A percentile compares a stretch with the other conserved stretches of the same genome.
Evolutionary conservation across 805 yeast species (phyloP).

Genomic region (Candida tammaniensis): DNA sequence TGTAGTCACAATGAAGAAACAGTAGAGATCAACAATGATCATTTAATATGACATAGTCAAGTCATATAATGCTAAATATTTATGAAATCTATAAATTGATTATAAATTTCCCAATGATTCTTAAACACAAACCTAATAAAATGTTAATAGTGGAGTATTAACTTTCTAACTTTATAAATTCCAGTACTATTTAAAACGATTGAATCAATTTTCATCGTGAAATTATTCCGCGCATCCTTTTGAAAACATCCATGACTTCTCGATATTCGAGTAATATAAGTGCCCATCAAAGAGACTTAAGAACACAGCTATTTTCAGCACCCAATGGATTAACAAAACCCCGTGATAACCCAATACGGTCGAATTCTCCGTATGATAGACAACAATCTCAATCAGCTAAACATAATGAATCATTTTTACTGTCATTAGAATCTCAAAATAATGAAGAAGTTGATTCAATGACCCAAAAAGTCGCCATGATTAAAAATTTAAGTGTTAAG

Average conservation of each 20-base stretch:
- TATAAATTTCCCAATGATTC: too few species aligned
- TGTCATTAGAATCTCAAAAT: slow-evolving; percentile 43
- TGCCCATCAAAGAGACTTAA: slow-evolving; percentile 41
- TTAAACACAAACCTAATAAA: too few species aligned
- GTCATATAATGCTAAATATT: too few species aligned
- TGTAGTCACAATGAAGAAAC: too few species aligned
- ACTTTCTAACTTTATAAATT: too few species aligned
- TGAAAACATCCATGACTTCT: slow-evolving; percentile 29
- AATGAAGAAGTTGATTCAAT: slow-evolving; percentile 40
- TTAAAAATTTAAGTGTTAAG: slow-evolving; percentile 38
- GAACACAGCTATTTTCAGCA: slow-evolving; percentile 39
- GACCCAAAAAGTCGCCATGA: slow-evolving; percentile 39
- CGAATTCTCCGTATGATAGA: slow-evolving; percentile 39
- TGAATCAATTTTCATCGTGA: too few species aligned
- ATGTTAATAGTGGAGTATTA: too few species aligned
- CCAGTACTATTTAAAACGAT: too few species aligned
- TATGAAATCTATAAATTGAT: too few species aligned
- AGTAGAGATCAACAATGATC: too few species aligned
- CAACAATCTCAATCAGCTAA: slow-evolving; percentile 26
- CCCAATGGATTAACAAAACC: slow-evolving; percentile 16
- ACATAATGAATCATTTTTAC: slow-evolving; percentile 41
- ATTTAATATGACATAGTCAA: too few species aligned
- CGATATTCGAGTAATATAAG: slow-evolving; percentile 26
- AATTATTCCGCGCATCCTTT: too few species aligned
- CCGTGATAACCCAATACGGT: slow-evolving; percentile 21